A percentile compares a stretch with the other conserved stretches of the same genome.
These are phyloP conservation scores for Wickerhamiella azyma DNA, from an alignment of 805 yeast genomes.

Conservation along the genomic window DNA sequence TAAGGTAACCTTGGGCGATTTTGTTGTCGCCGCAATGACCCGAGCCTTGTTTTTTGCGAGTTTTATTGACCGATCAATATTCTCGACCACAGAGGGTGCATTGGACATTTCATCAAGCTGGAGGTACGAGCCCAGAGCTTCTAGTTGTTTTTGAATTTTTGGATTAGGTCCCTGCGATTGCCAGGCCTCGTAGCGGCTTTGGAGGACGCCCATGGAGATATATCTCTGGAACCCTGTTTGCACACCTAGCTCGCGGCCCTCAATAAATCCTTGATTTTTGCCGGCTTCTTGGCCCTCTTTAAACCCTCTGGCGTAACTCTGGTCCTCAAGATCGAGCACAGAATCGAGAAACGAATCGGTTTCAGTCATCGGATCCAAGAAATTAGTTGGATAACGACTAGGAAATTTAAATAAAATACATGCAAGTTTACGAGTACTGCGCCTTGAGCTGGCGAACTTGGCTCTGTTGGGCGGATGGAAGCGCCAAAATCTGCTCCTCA, in stretches of 20 bases:
- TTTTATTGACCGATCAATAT: slow-evolving; percentile 37
- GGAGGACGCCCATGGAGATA: slow-evolving; percentile 53
- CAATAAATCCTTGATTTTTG: slow-evolving; percentile 42
- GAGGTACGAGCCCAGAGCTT: slow-evolving; percentile 20
- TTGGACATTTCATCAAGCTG: slow-evolving; percentile 26
- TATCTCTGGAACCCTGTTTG: slow-evolving; percentile 30
- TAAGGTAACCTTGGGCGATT: slow-evolving; percentile 21
- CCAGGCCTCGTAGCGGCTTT: slow-evolving; percentile 35
- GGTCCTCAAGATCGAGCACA: slow-evolving; percentile 16
- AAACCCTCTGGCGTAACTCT: slow-evolving; percentile 50
- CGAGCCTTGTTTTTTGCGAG: slow-evolving; percentile 52
- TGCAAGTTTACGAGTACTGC: slow-evolving; percentile 11
- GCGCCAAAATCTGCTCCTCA: slow-evolving; percentile 34
- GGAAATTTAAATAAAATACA: background rate
- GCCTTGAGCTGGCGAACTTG: slow-evolving; percentile 15
- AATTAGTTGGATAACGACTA: too few species aligned
- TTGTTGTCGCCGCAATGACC: slow-evolving; percentile 30
- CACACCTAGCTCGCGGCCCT: slow-evolving; percentile 74
- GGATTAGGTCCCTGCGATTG: slow-evolving; percentile 10
- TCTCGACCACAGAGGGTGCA: slow-evolving; percentile 39
- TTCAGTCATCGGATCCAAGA: background rate
- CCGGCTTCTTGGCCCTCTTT: slow-evolving; percentile 57
- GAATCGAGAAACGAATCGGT: slow-evolving; percentile 8
- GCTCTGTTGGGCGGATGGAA: slow-evolving; percentile 36
- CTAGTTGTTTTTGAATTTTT: slow-evolving; percentile 8